These are phyloP conservation scores for Grifola frondosa DNA, from an alignment of 1,284 basidiomycete genomes.

Conservation along the genomic window DNA sequence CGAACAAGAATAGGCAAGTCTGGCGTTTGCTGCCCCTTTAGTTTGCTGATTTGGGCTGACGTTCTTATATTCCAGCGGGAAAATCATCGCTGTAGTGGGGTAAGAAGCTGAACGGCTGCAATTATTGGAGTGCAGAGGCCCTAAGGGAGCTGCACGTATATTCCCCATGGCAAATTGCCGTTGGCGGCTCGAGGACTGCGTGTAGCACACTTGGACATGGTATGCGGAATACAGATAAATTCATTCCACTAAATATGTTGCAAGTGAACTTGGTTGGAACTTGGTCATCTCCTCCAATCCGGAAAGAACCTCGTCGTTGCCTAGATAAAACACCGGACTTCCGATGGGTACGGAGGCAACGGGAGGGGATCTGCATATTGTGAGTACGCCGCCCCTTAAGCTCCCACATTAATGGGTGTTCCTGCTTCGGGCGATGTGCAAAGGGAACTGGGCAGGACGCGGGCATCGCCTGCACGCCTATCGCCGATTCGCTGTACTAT, in stretches of 20 bases:
- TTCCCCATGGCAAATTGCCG: background rate
- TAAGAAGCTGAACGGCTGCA: slow-evolving; percentile 22
- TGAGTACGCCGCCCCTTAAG: background rate
- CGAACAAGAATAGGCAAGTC: slow-evolving; percentile 68
- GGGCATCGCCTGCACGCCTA: slow-evolving; percentile 15
- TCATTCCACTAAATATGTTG: too few relatives aligned
- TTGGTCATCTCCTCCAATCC: background rate
- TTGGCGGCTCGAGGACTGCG: background rate
- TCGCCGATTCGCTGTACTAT: slow-evolving; percentile 17
- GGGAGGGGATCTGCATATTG: too few relatives aligned
- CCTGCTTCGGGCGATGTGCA: slow-evolving; percentile 3
- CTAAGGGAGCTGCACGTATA: background rate
- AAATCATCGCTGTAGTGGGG: slow-evolving; percentile 54
- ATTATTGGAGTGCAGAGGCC: slow-evolving; percentile 4
- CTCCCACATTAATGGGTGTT: background rate
- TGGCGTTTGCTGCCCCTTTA: background rate
- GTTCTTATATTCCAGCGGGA: slow-evolving; percentile 36
- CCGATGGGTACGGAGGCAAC: too few relatives aligned
- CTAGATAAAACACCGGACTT: slow-evolving; percentile 1
- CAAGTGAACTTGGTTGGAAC: background rate
- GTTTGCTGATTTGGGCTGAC: background rate
- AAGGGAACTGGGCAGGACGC: background rate
- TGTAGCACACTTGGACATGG: too few relatives aligned
- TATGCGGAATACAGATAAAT: too few relatives aligned
- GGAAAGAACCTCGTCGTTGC: background rate